Evolutionary conservation across 768 basidiomycete genomes (phyloP), one percentile per base, ranked within the genome.

Genomic region (Boletus subparvulus): DNA sequence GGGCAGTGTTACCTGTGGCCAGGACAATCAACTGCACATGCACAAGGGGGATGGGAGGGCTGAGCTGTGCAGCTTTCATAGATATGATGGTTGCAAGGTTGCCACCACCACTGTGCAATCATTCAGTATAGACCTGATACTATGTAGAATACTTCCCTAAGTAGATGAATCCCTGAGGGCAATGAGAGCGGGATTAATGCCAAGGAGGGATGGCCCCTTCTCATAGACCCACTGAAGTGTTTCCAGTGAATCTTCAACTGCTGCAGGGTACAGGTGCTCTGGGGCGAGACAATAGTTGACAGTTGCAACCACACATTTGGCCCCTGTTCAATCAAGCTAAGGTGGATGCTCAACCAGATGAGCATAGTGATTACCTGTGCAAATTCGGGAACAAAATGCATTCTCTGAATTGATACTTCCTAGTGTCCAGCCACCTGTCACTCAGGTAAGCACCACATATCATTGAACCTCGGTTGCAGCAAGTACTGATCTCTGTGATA

Each of bases 81-180:
- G 87, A 77, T 9, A 89, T 71, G 52, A 87, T 79, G 1, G 87
- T 82, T 1, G 87, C 83, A 17, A 91, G 79, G 64, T 91, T 89
- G 0, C 85, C 88, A 0, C 85, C 88, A 6, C 88, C 88, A 50
- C 88, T 90, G 60, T 30, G n/a, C 11, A 19, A 45, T 56, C 16
- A 28, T 9, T 60, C n/a, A 58, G 47, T 21, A 50, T 50, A 12
- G n/a, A 26, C 28, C 32, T 9, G 14, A 48, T 14, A n/a, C n/a
- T n/a, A 14, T 2, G 12, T 30, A 43, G 30, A 46, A 45, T 32
- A 24, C 2, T 40, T 21, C 14, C 71, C 19, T 68, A 82, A 87
- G 88, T 86, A 16, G 87, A 89, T 6, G 85, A 85, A 8, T 90
- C 90, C 2, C 88, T 88, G 4, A 90, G 83, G 3, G 87, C 85